Base-by-base conservation (phyloP, 2,329 filamentous ascomycete species). In the Alternaria incomplexa region DNA sequence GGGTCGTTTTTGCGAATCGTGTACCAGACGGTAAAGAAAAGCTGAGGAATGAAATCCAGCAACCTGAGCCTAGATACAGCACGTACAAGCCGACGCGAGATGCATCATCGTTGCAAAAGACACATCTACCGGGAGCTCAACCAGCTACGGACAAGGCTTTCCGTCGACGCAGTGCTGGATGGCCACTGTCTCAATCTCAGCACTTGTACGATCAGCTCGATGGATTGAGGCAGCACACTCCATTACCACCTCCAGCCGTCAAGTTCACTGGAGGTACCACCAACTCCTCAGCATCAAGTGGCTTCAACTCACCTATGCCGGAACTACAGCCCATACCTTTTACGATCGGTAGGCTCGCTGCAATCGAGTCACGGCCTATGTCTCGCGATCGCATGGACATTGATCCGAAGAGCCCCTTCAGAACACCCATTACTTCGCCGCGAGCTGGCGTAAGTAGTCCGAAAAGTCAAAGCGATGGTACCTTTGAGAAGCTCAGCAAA, bases 11-110 rank as follows among this genome's bases (percentile, higher is more conserved):
- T 77, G 96, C 96, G 57, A 98, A 98, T 76, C 89, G 96, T 25
- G 95, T 97, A 0, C 95, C 96, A 0, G 96, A 98, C 72, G 95
- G 93, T 44, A 97, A 97, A 77, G 95, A 98, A 80, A 95, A 91
- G 75, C 85, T 99, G 43, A 87, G 90, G 30, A 97, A 96, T 73
- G 96, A 99, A 77, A 90, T 95, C 6, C 93, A 96, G 40, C 86
- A 92, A 63, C 95, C 95, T 0, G 93, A 97, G 70, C 96, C 96
- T 20, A 88, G 90, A 20, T 99, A 93, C 77, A 92, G 90, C 58
- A 85, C 90, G 1, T 98, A 97, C 82, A 97, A 94, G 77, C 88
- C 91, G 2, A 75, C 76, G 12, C 81, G 81, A 59, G 85, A 86
- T 53, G 76, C 74, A 0, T 69, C 77, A 23, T 53, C 58, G 13